Base-by-base conservation (phyloP, 2,329 filamentous ascomycete species). In the Claviceps paspali region DNA sequence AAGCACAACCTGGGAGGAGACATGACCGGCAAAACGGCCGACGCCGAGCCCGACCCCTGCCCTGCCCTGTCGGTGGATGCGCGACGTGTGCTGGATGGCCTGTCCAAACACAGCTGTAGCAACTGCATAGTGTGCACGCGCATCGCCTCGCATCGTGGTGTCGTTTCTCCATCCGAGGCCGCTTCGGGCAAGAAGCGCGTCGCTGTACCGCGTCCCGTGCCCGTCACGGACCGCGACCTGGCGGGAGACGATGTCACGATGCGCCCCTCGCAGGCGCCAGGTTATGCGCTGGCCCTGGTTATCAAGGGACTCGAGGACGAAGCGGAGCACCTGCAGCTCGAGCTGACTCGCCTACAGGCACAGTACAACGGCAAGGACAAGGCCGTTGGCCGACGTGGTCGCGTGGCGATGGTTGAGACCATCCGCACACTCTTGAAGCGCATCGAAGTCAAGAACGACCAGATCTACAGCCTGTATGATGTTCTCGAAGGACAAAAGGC, bases 241-340 rank as follows among this genome's bases (percentile, higher is more conserved):
- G 62, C 49, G 7, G 45, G 49, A 17, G 68, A 72, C 29, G 66
- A 73, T 34, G 59, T 60, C 2, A 79, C 73, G 2, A 63, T 79
- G 48, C 76, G 80, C 5, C 76, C 79, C 5, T 68, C 78, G 1
- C 78, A 83, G 50, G 62, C 74, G 1, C 84, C 84, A 0, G 75
- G 71, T 4, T 60, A 78, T 30, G 84, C 85, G 8, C 71, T 94
- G 18, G 80, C 82, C 6, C 73, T 78, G n/a, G 82, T 93, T 17
- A 78, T 93, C 54, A 91, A 92, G 58, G 71, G 76, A 6, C 63
- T 92, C 3, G 68, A 83, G 47, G 84, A 92, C 52, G 86, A 94
- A 55, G 70, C 87, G 31, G 68, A 70, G 10, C 82, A 92, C 52
- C 60, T 92, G 37, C 80, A 82, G 56, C 67, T 80, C 46, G 69